Conservation (phyloP, 331 rosid genomes). For the Spiraea crenata region DNA sequence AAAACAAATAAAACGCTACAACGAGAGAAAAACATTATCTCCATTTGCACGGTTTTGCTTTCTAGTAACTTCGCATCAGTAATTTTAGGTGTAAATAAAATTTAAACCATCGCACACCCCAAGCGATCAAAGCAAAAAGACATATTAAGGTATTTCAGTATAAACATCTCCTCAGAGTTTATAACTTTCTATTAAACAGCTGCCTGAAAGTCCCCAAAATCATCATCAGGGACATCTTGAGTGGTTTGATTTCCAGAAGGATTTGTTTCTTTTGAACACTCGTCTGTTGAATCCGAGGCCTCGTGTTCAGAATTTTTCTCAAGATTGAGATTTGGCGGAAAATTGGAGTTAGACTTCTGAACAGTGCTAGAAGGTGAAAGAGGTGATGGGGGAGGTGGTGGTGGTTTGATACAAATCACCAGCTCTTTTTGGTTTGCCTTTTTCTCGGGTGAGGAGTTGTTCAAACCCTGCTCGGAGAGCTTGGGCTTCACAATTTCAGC, state of each 20-base stretch:
- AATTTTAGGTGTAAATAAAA: constrained; percentile 12
- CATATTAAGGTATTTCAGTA: constrained; percentile 7
- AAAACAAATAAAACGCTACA: background rate
- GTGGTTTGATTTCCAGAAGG: constrained; percentile 45
- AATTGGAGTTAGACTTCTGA: constrained; percentile 40
- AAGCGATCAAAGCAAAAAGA: constrained; percentile 18
- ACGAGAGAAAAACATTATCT: too few relatives aligned
- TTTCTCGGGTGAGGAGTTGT: constrained; percentile 45
- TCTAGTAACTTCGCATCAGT: constrained; percentile 15
- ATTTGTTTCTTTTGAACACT: constrained; percentile 25
- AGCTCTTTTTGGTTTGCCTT: constrained; percentile 53
- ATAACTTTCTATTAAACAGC: constrained; percentile 46
- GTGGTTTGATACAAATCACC: constrained; percentile 54
- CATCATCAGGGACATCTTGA: constrained; percentile 73
- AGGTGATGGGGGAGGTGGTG: constrained; percentile 81
- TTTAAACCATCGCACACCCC: constrained; percentile 26
- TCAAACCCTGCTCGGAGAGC: constrained; percentile 42
- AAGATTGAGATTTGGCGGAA: constrained; percentile 43
- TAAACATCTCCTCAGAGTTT: constrained; percentile 19
- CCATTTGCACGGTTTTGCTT: background rate
- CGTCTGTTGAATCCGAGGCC: constrained; percentile 33
- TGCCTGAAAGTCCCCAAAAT: constrained; percentile 91
- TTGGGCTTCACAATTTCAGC: constrained; percentile 54
- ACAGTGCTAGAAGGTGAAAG: constrained; percentile 45
- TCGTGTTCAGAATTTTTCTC: constrained; percentile 43